Evolutionary conservation across 805 yeast genomes (phyloP).

Genomic region (Soucietia sequanensis): DNA sequence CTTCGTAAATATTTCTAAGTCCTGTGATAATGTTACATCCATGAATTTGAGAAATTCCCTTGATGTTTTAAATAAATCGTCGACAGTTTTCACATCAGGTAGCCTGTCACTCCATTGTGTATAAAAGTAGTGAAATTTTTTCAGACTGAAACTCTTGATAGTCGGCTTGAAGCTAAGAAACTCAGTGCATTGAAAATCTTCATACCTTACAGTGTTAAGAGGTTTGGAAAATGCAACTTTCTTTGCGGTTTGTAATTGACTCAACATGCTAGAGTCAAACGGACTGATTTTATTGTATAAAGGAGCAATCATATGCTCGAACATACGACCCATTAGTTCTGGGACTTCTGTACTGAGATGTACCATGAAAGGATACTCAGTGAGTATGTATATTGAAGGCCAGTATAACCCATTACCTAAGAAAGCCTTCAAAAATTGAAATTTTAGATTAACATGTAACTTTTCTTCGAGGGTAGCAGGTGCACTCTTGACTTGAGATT

Average conservation of each 20-base stretch:
- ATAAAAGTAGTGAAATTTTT: conserved; percentile 41
- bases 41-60: conserved; percentile 50
- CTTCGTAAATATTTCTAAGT: conserved; percentile 50
- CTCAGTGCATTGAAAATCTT: conserved; percentile 16
- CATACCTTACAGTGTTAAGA: conserved; percentile 25
- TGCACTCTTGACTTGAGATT: conserved; percentile 5
- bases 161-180: conserved; percentile 33
- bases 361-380: conserved; percentile 61
- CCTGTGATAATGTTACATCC: conserved; percentile 54
- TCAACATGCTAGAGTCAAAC: conserved; percentile 16
- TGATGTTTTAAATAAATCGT: conserved; percentile 48
- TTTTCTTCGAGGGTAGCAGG: conserved; percentile 10
- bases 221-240: conserved; percentile 22
- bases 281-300: conserved; percentile 31
- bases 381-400: conserved; percentile 59
- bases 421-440: conserved; percentile 48
- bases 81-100: conserved; percentile 33
- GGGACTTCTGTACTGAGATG: conserved; percentile 51
- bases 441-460: conserved; percentile 21
- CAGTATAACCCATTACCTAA: conserved; percentile 60
- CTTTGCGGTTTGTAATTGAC: conserved; percentile 20
- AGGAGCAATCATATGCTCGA: conserved; percentile 50
- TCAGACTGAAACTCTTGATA: conserved; percentile 18
- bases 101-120: conserved; percentile 47
- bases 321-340: conserved; percentile 46